Percentiles rank a stretch among this genome's conserved stretches.
phyloP scores from a whole-genome alignment of 352 stramenopile species.

The Phytophthora sp. region DNA sequence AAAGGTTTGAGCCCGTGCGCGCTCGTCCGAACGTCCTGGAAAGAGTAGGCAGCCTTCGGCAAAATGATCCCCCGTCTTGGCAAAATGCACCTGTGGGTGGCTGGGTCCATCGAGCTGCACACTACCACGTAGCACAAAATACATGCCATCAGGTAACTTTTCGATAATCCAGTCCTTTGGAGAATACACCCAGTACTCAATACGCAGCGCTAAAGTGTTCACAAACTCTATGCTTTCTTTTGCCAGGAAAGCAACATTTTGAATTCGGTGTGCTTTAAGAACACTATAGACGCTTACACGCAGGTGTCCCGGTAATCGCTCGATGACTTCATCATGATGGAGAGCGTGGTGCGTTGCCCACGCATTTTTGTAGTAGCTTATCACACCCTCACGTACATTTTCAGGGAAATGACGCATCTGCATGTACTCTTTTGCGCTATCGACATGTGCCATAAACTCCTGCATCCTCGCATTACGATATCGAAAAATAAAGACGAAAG shows the following conservation, averaged over 20 bases:
- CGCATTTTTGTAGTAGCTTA: conserved; percentile 65
- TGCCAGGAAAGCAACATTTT: conserved; percentile 59
- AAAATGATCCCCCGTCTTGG: conserved; percentile 63
- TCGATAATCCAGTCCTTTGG: conserved; percentile 82
- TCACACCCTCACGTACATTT: conserved; percentile 57
- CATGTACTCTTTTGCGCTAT: conserved; percentile 82
- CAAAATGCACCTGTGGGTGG: conserved; percentile 36
- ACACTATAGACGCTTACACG: conserved; percentile 61
- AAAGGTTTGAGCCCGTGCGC: conserved; percentile 66
- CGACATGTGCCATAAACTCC: conserved; percentile 71
- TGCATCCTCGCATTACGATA: conserved; percentile 62
- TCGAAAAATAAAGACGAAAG: conserved; percentile 75
- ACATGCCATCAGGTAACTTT: conserved; percentile 69
- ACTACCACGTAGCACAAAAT: conserved; percentile 61
- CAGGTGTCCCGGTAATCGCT: conserved; percentile 63
- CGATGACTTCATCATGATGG: conserved; percentile 49
- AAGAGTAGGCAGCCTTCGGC: conserved; percentile 59
- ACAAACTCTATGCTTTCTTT: conserved; percentile 78
- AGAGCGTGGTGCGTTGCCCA: conserved; percentile 62
- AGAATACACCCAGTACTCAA: conserved; percentile 59
- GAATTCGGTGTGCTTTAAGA: conserved; percentile 63
- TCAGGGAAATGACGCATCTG: conserved; percentile 65
- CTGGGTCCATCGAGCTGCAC: conserved; percentile 48
- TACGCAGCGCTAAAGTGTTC: conserved; percentile 61
- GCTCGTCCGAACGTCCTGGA: conserved; percentile 48